Percentiles rank a stretch among this genome's conserved stretches.
Conservation (phyloP, 495 filamentous ascomycete species). For the Aspergillus carlsbadensis region DNA sequence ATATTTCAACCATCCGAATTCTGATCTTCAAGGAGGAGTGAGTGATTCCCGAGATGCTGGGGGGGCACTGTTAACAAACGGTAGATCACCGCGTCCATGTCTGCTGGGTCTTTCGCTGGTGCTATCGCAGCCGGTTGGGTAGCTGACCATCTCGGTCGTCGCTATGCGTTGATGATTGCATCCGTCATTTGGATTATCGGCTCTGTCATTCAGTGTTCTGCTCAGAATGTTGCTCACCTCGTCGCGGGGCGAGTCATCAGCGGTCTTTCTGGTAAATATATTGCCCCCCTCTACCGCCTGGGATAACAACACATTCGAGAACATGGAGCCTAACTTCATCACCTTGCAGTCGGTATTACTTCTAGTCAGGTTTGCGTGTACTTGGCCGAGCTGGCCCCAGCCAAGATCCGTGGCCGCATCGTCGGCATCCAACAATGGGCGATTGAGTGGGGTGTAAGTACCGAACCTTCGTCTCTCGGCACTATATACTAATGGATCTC, state of each 20-base stretch:
- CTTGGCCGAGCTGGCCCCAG: slow-evolving; percentile 69
- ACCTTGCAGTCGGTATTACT: slow-evolving; percentile 60
- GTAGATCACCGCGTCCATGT: slow-evolving; percentile 55
- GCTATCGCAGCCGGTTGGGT: slow-evolving; percentile 62
- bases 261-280: slow-evolving; percentile 50
- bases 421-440: slow-evolving; percentile 75
- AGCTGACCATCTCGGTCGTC: slow-evolving; percentile 65
- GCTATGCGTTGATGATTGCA: slow-evolving; percentile 62
- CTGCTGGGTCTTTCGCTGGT: slow-evolving; percentile 66
- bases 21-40: slow-evolving; percentile 58
- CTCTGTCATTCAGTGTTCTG: slow-evolving; percentile 64
- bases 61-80: neutral
- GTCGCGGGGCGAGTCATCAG: slow-evolving; percentile 72
- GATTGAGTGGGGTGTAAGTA: slow-evolving; percentile 61
- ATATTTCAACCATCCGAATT: slow-evolving; percentile 65
- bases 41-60: neutral
- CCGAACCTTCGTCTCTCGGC: neutral
- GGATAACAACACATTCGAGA: too few species aligned
- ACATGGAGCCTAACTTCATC: neutral
- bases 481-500: neutral
- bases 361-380: slow-evolving; percentile 83
- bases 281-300: neutral
- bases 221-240: slow-evolving; percentile 58
- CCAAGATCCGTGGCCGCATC: slow-evolving; percentile 64
- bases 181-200: slow-evolving; percentile 72